phyloP scores from a whole-genome alignment of 106 monocot species.

The Phalaenopsis aphrodite region DNA sequence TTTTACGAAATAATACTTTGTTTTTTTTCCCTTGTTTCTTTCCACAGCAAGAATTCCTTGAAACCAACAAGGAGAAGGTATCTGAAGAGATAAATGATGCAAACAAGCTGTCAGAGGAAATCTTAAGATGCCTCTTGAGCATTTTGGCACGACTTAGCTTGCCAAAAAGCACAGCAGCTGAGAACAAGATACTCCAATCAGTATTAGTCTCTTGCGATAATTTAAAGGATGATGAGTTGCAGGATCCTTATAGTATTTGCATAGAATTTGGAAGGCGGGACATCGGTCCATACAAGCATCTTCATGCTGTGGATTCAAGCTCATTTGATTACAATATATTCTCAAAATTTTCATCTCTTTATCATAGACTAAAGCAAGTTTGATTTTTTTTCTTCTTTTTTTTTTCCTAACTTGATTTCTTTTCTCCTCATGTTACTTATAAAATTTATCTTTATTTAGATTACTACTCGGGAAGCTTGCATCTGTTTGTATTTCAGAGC shows the following conservation, averaged over 20 bases:
- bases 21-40: too few species aligned
- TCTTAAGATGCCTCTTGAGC: conserved; percentile 2
- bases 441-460: conserved; percentile 31
- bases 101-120: conserved; percentile 8
- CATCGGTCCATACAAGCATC: conserved; percentile 5
- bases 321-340: not conserved
- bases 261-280: conserved; percentile 61
- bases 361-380: conserved; percentile 3
- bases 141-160: not conserved
- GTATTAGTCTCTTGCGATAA: not conserved
- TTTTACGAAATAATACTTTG: too few species aligned
- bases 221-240: conserved; percentile 15
- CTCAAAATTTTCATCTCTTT: not conserved
- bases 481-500: conserved; percentile 45
- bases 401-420: too few species aligned
- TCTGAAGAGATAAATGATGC: not conserved
- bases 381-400: not conserved
- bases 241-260: conserved; percentile 61
- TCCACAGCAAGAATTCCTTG: too few species aligned
- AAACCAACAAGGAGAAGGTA: too few species aligned
- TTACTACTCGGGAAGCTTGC: conserved; percentile 52
- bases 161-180: not conserved
- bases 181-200: not conserved
- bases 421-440: too few species aligned
- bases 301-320: not conserved